Evolutionary conservation across 75 land plant species (phyloP).

Genomic region (Isoetes taiwanensis): DNA sequence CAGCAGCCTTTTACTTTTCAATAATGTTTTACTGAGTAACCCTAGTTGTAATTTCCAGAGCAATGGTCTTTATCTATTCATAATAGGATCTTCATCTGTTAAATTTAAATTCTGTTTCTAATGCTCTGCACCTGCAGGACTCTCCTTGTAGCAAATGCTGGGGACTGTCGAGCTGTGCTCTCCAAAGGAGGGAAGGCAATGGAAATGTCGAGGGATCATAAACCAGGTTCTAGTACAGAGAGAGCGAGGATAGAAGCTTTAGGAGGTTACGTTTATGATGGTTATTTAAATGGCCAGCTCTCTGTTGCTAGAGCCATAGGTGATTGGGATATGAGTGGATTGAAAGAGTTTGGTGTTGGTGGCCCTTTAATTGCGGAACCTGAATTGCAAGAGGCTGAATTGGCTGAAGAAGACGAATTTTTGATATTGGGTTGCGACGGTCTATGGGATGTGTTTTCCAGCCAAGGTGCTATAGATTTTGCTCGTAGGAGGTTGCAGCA

Average conservation of each 20-base stretch:
- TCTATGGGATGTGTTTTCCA: conserved; percentile 4
- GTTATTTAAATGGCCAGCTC: conserved; percentile 55
- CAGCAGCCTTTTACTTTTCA: no score
- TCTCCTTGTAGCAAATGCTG: not conserved
- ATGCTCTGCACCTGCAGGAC: not conserved
- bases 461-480: not conserved
- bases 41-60: no score
- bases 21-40: no score
- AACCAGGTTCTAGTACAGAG: conserved; percentile 20
- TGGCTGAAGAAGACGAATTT: conserved; percentile 7
- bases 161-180: not conserved
- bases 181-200: not conserved
- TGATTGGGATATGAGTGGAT: conserved; percentile 44
- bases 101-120: no score
- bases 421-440: conserved; percentile 8
- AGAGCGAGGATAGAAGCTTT: conserved; percentile 9
- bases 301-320: conserved; percentile 62
- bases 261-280: conserved; percentile 8
- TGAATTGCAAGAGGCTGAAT: conserved; percentile 18
- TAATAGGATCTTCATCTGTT: no score
- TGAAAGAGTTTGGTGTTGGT: conserved; percentile 29
- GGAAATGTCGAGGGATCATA: conserved; percentile 4
- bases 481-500: not conserved
- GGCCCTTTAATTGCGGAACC: conserved; percentile 64
- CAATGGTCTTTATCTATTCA: no score